Conservation (phyloP, 495 filamentous ascomycete species). For the Penicillium coprophilum region DNA sequence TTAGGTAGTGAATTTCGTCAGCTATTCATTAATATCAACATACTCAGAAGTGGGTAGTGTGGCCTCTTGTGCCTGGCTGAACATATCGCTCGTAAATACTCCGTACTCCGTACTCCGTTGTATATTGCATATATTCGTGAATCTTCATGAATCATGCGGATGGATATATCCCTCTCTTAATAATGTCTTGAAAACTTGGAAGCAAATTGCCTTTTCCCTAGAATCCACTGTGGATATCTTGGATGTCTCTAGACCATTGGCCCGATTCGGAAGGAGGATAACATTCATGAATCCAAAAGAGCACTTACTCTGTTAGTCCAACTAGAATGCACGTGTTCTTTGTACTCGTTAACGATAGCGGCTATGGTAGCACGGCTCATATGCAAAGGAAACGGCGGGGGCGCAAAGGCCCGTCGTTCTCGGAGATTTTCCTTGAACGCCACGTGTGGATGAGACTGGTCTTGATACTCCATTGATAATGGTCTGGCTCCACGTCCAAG, state of each 20-base stretch:
- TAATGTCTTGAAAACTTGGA: neutral
- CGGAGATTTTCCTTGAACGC: neutral
- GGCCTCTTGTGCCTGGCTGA: neutral
- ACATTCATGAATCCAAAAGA: neutral
- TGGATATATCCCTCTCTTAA: neutral
- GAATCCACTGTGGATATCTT: neutral
- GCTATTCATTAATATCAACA: neutral
- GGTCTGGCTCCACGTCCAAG: neutral
- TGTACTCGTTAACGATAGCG: neutral
- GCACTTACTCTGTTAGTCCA: neutral
- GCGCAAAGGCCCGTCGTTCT: neutral
- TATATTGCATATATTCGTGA: too few relatives aligned
- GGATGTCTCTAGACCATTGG: neutral
- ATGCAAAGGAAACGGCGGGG: neutral
- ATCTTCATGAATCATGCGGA: neutral
- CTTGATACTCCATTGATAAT: neutral
- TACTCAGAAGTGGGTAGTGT: neutral
- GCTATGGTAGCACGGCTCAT: neutral
- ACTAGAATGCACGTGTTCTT: neutral
- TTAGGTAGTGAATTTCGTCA: neutral
- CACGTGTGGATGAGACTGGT: neutral
- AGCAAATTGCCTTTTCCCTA: neutral
- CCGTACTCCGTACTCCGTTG: too few relatives aligned
- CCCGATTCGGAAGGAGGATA: neutral
- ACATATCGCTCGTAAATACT: neutral